phyloP scores from a whole-genome alignment of 495 filamentous ascomycete genomes.

The Eremomyces bilateralis region DNA sequence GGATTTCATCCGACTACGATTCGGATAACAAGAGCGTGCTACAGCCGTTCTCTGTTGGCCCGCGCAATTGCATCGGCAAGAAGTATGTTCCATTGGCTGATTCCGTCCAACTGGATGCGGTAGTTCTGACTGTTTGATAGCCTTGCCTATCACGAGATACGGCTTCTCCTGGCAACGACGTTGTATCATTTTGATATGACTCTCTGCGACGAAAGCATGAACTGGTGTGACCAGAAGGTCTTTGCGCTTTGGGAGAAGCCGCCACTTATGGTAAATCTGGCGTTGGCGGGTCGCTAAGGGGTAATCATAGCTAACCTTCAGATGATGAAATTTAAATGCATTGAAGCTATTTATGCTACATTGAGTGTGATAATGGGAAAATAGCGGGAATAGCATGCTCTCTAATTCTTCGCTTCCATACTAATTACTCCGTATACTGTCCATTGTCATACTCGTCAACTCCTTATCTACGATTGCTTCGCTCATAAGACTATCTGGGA shows the following conservation, averaged over 20 bases:
- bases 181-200: slow-evolving; percentile 15
- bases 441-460: too few relatives aligned
- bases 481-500: too few relatives aligned
- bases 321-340: too few relatives aligned
- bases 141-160: slow-evolving; percentile 14
- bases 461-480: too few relatives aligned
- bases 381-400: too few relatives aligned
- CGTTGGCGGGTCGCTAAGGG: too few relatives aligned
- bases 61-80: slow-evolving; percentile 4
- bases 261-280: slow-evolving; percentile 19
- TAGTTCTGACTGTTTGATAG: slow-evolving; percentile 2
- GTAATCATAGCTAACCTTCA: too few relatives aligned
- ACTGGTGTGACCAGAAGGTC: slow-evolving; percentile 20
- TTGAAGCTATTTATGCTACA: too few relatives aligned
- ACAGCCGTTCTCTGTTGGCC: slow-evolving; percentile 7
- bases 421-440: too few relatives aligned
- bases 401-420: too few relatives aligned
- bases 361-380: too few relatives aligned
- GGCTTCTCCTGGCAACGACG: slow-evolving; percentile 12
- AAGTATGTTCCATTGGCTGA: not conserved
- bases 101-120: not conserved
- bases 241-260: slow-evolving; percentile 23
- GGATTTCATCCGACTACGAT: slow-evolving; percentile 4
- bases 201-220: slow-evolving; percentile 6
- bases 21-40: slow-evolving; percentile 5